These are phyloP conservation scores for Fraxinus dipetala DNA, from an alignment of 305 asterid genomes.

Conservation along the genomic window DNA sequence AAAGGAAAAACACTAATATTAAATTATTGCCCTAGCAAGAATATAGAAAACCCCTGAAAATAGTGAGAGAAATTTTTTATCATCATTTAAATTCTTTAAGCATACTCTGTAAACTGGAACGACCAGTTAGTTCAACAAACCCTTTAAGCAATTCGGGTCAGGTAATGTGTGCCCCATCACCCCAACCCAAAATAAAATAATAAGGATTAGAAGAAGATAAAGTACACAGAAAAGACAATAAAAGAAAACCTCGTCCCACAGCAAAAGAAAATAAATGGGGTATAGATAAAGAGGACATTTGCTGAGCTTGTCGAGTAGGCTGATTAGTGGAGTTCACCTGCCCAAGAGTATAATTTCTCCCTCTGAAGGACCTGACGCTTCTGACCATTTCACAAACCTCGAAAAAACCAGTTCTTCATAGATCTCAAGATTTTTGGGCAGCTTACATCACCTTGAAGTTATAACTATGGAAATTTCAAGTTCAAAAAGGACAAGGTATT, in stretches of 20 bases:
- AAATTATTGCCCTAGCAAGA: neutral
- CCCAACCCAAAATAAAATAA: neutral
- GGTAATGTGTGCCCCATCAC: neutral
- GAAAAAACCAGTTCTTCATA: neutral
- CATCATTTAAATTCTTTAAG: neutral
- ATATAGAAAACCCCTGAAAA: neutral
- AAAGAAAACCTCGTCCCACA: neutral
- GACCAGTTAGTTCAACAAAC: neutral
- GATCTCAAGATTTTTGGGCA: neutral
- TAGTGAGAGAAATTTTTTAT: neutral
- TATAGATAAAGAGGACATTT: neutral
- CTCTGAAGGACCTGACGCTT: neutral
- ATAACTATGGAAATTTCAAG: neutral
- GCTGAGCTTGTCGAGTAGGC: neutral
- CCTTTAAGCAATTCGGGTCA: neutral
- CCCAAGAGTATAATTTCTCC: neutral
- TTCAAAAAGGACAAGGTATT: neutral
- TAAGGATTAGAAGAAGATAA: neutral
- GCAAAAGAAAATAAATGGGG: neutral
- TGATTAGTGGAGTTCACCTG: neutral
- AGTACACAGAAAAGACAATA: neutral
- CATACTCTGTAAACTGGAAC: neutral
- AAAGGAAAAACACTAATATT: neutral
- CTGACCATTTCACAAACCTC: neutral
- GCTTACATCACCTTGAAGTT: neutral